Base-by-base conservation (phyloP, 805 yeast species). In the Candida montana region DNA sequence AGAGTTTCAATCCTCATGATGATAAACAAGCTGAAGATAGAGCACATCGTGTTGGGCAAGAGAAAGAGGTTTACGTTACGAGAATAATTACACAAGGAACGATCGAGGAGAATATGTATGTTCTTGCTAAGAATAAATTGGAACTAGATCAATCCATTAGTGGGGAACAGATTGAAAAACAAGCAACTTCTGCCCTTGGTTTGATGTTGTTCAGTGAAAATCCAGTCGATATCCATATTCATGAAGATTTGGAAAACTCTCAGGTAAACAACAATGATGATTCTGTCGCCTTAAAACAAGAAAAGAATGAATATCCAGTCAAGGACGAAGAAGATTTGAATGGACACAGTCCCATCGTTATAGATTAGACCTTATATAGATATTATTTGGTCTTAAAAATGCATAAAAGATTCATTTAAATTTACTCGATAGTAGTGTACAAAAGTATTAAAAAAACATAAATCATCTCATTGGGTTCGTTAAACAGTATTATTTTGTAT, bases 21-120 rank as follows among this genome's bases (percentile, higher is more conserved):
- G 99, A 93, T 58, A 84, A 84, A 58, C 99, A 93, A 66, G 99
- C 99, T 2, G 98, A 95, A 59, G 99, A 93, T 62, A 77, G 99
- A 58, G 96, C 98, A 0, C 99, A 93, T 62, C 76, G 99, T 63
- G 96, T 93, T 20, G 99, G 99, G 2, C 98, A 91, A 65, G 78
- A 81, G 7, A 77, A 82, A 41, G 87, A 84, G 37, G 99, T 93
- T 17, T 67, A 70, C 40, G 96, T 95, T 15, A 73, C 77, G 31
- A 77, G 95, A 42, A 64, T 93, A 46, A 79, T 93, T 39, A 75
- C 84, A 9, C 74, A 72, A 48, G 72, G 78, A 42, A 79, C 96
- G 1, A 83, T 93, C 31, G 99, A 93, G 53, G 97, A 91, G 62
- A 88, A 84, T 52, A 90, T 93, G 52, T 71, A 82, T 46, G 80